Conservation (phyloP, 1,284 basidiomycete genomes). For the Inonotus obliquus region DNA sequence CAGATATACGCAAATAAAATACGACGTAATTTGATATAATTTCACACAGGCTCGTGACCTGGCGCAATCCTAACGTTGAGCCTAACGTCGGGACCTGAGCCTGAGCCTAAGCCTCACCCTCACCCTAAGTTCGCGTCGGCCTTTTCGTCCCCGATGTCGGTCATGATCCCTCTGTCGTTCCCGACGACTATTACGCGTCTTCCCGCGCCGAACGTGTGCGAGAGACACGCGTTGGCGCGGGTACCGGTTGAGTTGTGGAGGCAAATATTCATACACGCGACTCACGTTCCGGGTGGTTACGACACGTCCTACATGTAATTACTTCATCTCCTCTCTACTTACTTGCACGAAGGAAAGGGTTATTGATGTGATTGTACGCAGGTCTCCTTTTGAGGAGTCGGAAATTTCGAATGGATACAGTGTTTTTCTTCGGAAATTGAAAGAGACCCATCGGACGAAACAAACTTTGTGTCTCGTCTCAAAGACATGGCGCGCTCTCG, state of each 20-base stretch:
- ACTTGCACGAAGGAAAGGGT: not conserved
- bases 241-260: conserved; percentile 13
- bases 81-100: not conserved
- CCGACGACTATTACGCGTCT: not conserved
- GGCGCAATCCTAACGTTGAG: not conserved
- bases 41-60: not conserved
- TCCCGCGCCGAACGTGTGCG: not conserved
- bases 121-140: not conserved
- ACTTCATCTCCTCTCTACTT: not conserved
- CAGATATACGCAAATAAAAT: too few species aligned
- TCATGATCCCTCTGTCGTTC: not conserved
- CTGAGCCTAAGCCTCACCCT: not conserved
- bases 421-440: conserved; percentile 8
- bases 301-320: conserved; percentile 13
- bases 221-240: conserved; percentile 4
- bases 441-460: conserved; percentile 11
- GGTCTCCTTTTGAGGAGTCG: conserved; percentile 17
- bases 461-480: conserved; percentile 15
- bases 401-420: conserved; percentile 14
- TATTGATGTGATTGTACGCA: not conserved
- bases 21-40: too few species aligned
- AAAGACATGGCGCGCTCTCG: conserved; percentile 9
- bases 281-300: conserved; percentile 13
- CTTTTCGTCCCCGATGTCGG: not conserved
- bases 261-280: conserved; percentile 16